These are phyloP conservation scores for Cordia subcordata DNA, from an alignment of 257 asterid genomes.

Conservation along the genomic window DNA sequence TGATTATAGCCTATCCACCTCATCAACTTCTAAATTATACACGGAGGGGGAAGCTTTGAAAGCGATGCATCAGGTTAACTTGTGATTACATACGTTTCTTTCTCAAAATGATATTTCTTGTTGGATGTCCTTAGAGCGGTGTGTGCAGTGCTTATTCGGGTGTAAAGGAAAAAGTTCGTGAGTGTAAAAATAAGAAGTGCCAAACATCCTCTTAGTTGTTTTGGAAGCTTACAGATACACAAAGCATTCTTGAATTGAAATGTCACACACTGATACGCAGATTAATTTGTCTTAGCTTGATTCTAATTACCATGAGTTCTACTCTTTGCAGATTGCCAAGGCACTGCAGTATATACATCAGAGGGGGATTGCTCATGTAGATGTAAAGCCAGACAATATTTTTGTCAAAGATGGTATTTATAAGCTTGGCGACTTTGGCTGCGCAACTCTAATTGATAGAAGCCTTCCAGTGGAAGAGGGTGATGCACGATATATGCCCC, in stretches of 20 bases:
- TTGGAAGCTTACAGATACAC: too few species aligned
- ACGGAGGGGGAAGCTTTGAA: conserved; percentile 61
- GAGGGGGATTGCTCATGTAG: conserved; percentile 78
- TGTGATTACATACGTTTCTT: neutral
- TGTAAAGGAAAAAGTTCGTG: neutral
- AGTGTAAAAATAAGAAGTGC: too few species aligned
- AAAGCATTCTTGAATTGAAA: too few species aligned
- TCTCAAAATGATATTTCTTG: neutral
- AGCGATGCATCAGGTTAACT: conserved; percentile 76
- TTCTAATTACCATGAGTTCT: neutral
- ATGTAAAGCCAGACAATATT: conserved; percentile 89
- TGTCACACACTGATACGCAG: neutral
- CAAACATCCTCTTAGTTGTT: too few species aligned
- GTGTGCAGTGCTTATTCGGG: neutral
- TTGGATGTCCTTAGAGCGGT: too few species aligned
- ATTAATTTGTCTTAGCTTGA: neutral
- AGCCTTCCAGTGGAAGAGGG: conserved; percentile 95
- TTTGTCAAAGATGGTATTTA: conserved; percentile 76
- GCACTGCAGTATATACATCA: conserved; percentile 77
- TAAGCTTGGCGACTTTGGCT: conserved; percentile 96
- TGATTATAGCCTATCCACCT: conserved; percentile 68
- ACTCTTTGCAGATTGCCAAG: conserved; percentile 68
- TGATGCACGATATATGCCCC: conserved; percentile 98
- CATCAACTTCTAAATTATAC: conserved; percentile 32
- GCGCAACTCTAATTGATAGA: conserved; percentile 71